Evolutionary conservation across 805 yeast species (phyloP), one percentile per base, ranked within the genome.

Genomic region (Saturnispora dispora): DNA sequence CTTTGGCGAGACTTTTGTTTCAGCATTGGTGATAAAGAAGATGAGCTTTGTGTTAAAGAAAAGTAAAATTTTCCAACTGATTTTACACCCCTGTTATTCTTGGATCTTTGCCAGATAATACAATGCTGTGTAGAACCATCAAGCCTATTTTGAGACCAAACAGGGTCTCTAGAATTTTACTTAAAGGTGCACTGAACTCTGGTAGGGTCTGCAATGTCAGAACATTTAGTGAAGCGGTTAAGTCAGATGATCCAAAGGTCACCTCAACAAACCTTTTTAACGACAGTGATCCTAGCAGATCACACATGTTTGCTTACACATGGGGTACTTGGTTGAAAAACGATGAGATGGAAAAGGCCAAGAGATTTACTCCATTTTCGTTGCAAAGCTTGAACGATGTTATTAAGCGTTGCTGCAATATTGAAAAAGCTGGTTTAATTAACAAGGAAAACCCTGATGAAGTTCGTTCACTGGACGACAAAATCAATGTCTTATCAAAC

Each of bases 311-410:
- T 73, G 80, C 85, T 59, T 91, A 89, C 64, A 74, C 93, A 3
- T 91, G 98, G 95, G 99, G 99, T 46, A 78, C 96, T 6, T 91
- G 98, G 98, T 71, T 90, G 60, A 79, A 75, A 56, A 79, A 91
- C 63, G 96, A 93, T 64, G 76, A 74, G 51, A 68, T 67, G 32
- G 90, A 93, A 64, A 85, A 87, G 61, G 79, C 75, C 15, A 80
- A 79, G 58, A 81, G 99, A 68, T 78, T 77, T 52, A 91, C 97
- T 20, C 76, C 74, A 56, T 91, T 91, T 67, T 83, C 93, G 3
- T 74, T 93, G 48, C 82, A 81, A 62, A 98, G 96, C 4, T 70
- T 87, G 48, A 76, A 79, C 51, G 70, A 70, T 22, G 33, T 57
- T 11, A 23, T 57, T 25, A 48, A 50, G 23, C 39, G 52, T 35